Base-by-base conservation (phyloP, 78 protist species). In the Dictyostelium firmibasis region DNA sequence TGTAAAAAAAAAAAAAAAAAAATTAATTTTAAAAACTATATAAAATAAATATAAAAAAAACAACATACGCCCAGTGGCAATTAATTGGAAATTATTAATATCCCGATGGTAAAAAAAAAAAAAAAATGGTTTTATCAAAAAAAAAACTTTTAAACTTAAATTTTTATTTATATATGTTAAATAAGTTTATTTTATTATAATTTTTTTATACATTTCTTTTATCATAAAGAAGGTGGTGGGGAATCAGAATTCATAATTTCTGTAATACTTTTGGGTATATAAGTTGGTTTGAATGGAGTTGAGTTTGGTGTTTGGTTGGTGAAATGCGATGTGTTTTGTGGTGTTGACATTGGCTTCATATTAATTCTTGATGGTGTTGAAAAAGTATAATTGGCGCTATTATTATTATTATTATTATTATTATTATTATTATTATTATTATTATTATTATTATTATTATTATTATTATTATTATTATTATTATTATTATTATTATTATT, bases 351-450 rank as follows among this genome's bases (percentile, higher is more conserved):
- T 75, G 83, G 57, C 16, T 77, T 77, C 25, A 77, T 77, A 43
- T 77, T 77, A n/a, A 85, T 11, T 41, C 33, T 47, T 11, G 92
- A 38, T n/a, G 89, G 60, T 35, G 75, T 85, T 53, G 77, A 8
- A 18, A 86, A 36, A 35, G 67, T 57, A 57, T 57, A 20, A 20
- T 57, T 57, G 25, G 10, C 67, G 67, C 67, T 57, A 16, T 50
- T 50, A 50, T 50, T 50, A 50, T 50, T 50, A 16, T 16, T 50
- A 57, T 20, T 57, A 57, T 57, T 57, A 14, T 14, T 20, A 20
- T 57, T 57, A 53, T 53, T 53, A 50, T 50, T 50, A 50, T 50
- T 50, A 16, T 16, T 50, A 57, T 20, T 57, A 57, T 57, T 57
- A 14, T 14, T 20, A 20, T 57, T 57, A 53, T 53, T 57, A 16